These are phyloP conservation scores for Decorospora gaudefroyi DNA, from an alignment of 2,329 filamentous ascomycete genomes.

Conservation along the genomic window DNA sequence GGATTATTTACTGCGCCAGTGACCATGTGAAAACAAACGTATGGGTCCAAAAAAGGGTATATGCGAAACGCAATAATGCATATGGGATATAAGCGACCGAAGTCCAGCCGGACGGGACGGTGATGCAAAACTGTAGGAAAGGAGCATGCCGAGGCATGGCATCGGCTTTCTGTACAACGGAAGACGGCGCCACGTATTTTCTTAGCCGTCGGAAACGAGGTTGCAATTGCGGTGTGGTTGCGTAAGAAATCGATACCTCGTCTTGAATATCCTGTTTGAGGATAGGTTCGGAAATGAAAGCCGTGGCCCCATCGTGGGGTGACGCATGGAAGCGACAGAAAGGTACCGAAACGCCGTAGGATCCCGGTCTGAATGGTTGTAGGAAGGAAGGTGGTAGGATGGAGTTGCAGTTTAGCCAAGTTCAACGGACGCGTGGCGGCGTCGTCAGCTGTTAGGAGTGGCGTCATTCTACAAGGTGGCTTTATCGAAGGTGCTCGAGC, in stretches of 20 bases:
- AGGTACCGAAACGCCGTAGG: constrained; percentile 17
- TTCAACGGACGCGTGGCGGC: constrained; percentile 27
- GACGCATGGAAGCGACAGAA: constrained; percentile 7
- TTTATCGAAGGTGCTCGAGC: constrained; percentile 44
- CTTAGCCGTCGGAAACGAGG: constrained; percentile 9
- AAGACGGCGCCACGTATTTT: background rate
- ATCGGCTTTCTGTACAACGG: background rate
- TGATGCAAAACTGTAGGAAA: constrained; percentile 20
- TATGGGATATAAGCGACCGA: constrained; percentile 14
- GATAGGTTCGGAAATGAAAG: constrained; percentile 15
- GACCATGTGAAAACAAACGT: constrained; percentile 17
- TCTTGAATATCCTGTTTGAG: constrained; percentile 13
- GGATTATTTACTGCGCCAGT: constrained; percentile 18
- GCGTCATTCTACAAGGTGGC: constrained; percentile 19
- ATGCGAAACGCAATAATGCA: constrained; percentile 22
- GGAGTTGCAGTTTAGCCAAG: constrained; percentile 20
- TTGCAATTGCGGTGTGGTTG: constrained; percentile 7
- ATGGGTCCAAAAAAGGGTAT: constrained; percentile 32
- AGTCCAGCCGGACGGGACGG: constrained; percentile 14
- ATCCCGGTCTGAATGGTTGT: constrained; percentile 21
- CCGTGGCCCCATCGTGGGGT: constrained; percentile 17
- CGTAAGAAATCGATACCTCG: constrained; percentile 10
- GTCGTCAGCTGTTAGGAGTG: constrained; percentile 29
- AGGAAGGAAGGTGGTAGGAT: constrained; percentile 30
- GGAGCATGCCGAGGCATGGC: constrained; percentile 15